A percentile compares a stretch with the other conserved stretches of the same genome.
Conservation (phyloP, 2,329 filamentous ascomycete genomes). For the Stagonosporopsis chrysanthemi region DNA sequence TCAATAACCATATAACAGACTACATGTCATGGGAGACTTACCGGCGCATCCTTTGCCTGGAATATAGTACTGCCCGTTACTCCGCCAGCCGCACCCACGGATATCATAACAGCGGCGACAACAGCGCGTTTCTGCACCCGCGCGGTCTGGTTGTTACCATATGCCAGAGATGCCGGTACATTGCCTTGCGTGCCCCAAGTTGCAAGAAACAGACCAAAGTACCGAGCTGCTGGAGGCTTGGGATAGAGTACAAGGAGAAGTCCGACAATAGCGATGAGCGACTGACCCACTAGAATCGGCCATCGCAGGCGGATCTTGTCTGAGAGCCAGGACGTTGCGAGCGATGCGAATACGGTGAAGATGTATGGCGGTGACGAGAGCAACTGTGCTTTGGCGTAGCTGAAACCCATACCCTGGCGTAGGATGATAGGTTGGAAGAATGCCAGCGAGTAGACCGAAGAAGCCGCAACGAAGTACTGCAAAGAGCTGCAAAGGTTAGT, state of each 20-base stretch:
- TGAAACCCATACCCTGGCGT: constrained; percentile 36
- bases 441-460: constrained; percentile 34
- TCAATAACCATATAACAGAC: not conserved
- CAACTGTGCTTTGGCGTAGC: constrained; percentile 32
- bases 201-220: constrained; percentile 37
- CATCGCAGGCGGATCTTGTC: constrained; percentile 34
- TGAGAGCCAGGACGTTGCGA: constrained; percentile 30
- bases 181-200: constrained; percentile 31
- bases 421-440: constrained; percentile 39
- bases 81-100: constrained; percentile 35
- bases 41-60: constrained; percentile 34
- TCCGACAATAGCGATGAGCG: constrained; percentile 28
- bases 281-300: constrained; percentile 32
- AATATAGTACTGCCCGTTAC: constrained; percentile 40
- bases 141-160: constrained; percentile 44
- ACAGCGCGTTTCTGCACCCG: constrained; percentile 41
- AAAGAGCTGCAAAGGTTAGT: constrained; percentile 27
- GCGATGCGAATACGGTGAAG: constrained; percentile 31
- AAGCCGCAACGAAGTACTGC: constrained; percentile 42
- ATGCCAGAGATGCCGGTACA: constrained; percentile 31
- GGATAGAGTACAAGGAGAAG: constrained; percentile 33
- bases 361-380: constrained; percentile 35
- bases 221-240: constrained; percentile 30
- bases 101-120: constrained; percentile 42
- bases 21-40: constrained; percentile 10